Base-by-base conservation (phyloP, 2,329 filamentous ascomycete species). In the Zopfia rhizophila region DNA sequence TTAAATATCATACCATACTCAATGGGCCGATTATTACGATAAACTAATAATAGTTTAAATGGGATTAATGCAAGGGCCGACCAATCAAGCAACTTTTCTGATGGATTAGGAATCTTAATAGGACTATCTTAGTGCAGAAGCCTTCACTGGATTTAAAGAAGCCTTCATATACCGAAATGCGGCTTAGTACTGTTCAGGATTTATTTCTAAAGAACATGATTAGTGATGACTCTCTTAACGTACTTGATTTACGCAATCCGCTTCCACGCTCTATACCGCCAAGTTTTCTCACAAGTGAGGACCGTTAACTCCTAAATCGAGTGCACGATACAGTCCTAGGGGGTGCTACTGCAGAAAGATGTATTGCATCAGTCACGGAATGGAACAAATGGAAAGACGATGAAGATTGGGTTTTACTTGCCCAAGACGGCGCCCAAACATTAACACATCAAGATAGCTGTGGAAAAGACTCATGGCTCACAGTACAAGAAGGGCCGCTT, bases 11-110 rank as follows among this genome's bases (percentile, higher is more conserved):
- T 27, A 23, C 13, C 11, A 23, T 23, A 8, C 43, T 54, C 35
- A 17, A 50, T 28, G 42, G 45, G 22, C 49, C 42, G 17, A 45
- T 56, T 22, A 51, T 56, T 24, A 51, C 49, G 6, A 32, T 45
- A n/a, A 31, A 42, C 23, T 40, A 56, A 51, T 44, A 56, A 29
- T 43, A 56, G n/a, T 56, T 56, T 14, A 37, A 37, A 37, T 56
- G 45, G 53, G 40, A 51, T 4, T 17, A 43, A 11, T 16, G n/a
- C 25, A 53, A 50, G 37, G 44, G 51, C 24, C 25, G 41, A 11
- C 53, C 49, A n/a, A 41, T 56, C 8, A 30, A 56, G 19, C 42
- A 56, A 25, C 44, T 55, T 12, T 49, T 55, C 21, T 32, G 37
- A 28, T 31, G 47, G 3, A 55, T 51, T 27, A 38, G 39, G 19